Evolutionary conservation across 2,329 filamentous ascomycete genomes (phyloP).

Genomic region (Fusarium sp.): DNA sequence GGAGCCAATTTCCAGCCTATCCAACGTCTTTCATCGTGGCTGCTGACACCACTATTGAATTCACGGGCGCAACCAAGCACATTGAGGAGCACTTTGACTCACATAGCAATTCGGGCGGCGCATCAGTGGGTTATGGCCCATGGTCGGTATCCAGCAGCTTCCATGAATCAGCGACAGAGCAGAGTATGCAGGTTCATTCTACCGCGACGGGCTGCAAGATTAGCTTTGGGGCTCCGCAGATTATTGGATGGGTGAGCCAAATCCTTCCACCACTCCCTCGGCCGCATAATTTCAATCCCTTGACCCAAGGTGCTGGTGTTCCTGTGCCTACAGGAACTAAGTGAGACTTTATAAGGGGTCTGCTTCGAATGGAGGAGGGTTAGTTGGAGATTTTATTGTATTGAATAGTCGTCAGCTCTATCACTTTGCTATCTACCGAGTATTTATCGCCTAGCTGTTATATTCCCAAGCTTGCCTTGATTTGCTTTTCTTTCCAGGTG

Average conservation of each 20-base stretch:
- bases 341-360: no score
- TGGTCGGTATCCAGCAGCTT: not conserved
- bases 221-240: not conserved
- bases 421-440: no score
- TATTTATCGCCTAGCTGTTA: no score
- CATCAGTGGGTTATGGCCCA: not conserved
- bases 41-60: not conserved
- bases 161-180: not conserved
- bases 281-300: no score
- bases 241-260: not conserved
- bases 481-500: no score
- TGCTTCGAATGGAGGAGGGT: no score
- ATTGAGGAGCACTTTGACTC: not conserved
- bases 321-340: no score
- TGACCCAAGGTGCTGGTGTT: no score
- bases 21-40: not conserved
- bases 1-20: not conserved
- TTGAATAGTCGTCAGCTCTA: no score
- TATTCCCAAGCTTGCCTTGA: no score
- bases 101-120: no score
- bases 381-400: no score
- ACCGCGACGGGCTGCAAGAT: not conserved
- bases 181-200: not conserved
- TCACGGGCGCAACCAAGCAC: fast-evolving
- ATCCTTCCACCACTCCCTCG: not conserved